Base-by-base conservation (phyloP, 140 eudicot genomes). In the Bidens hawaiensis region DNA sequence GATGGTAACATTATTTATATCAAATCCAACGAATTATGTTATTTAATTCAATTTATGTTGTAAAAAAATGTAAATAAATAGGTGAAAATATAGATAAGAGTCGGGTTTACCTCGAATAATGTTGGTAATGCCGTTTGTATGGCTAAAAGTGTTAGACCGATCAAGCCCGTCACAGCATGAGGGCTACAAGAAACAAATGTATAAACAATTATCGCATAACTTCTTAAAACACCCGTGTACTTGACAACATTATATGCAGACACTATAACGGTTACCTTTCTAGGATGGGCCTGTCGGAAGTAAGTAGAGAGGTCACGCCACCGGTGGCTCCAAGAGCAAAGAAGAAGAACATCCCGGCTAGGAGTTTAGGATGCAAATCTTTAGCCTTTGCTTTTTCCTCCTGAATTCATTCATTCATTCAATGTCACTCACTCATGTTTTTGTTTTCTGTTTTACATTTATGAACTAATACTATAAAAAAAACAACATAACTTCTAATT, bases 311-410 rank as follows among this genome's bases (percentile, higher is more conserved):
- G 67, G 76, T 83, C 13, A 90, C 71, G 49, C 97, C 97, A 22
- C 97, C 97, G 14, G 97, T 90, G 53, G 97, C 97, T 49, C 97
- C 95, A 31, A 86, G 88, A 54, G 97, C 90, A 42, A 90, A 90
- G 78, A 90, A 90, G 84, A 90, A 90, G 71, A 87, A 87, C 96
- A 90, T 90, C 28, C 96, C 98, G 21, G 80, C 98, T 2, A 91
- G 82, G 48, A 91, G 96, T 68, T 91, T 87, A 17, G 96, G 98
- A 48, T 91, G 98, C 96, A 91, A 85, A 70, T 91, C 98, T 75
- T 87, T 91, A 14, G 98, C 98, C 83, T 78, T 91, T 42, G 96
- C 98, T 64, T 87, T 91, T 70, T 87, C 98, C 65, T 87, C 98
- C 98, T 91, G 48, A 16, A 31, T 25, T 64, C 36, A 19, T 65